Evolutionary conservation across 257 asterid species (phyloP), one percentile per base, ranked within the genome.

Genomic region (Solanum neorickii): DNA sequence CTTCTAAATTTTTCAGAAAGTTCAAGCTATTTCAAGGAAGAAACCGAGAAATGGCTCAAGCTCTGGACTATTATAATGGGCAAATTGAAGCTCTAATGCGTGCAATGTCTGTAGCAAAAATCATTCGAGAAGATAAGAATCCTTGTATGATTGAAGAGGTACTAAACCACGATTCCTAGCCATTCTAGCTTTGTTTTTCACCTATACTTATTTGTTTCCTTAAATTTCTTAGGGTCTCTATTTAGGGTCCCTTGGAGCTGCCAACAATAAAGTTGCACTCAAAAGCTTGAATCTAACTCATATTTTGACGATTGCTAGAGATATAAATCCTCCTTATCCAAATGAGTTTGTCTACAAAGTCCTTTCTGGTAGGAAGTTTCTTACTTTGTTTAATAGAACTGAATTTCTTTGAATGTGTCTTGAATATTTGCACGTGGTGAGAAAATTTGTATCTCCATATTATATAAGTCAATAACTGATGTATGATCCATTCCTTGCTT

Each of bases 191-290:
- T 23, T 69, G 7, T 83, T 83, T 35, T 14, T 3, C 86, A 73
- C 25, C 47, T 42, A 46, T 31, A 27, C 76, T 68, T 69, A 62
- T 78, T 31, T 65, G 52, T 86, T 69, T 72, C 75, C 27, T 82
- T 88, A 77, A 83, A 39, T 56, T 87, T 88, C 37, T 44, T 93
- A 96, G 98, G 99, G 98, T 80, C 96, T 96, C 77, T 95, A 88
- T 91, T 90, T 96, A 86, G 99, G 99, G 25, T 96, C 99, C n/a
- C 86, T 94, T 42, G 98, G 94, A 87, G 98, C 99, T 91, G 99
- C 99, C 68, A 89, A 86, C 83, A 91, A 92, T 72, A 91, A 84
- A 90, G 84, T 35, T 80, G 93, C 91, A 89, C 89, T 96, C 91
- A 91, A 90, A 72, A 91, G 90, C 88, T 90, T 89, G 89, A 94